Base-by-base conservation (phyloP, 352 stramenopile species). In the Globisporangium irregulare region DNA sequence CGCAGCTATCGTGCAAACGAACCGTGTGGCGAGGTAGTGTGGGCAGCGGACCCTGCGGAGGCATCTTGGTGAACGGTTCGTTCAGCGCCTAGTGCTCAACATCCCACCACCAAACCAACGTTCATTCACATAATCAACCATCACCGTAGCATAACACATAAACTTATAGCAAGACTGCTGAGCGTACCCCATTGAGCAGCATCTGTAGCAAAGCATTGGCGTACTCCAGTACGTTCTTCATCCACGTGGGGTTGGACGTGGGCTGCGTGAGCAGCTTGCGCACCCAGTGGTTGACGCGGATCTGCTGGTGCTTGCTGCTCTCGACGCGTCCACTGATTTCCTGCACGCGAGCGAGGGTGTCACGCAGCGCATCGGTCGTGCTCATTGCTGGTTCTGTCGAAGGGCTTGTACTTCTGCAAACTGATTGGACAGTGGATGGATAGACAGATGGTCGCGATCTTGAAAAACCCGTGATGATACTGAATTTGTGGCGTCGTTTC, bases 61-160 rank as follows among this genome's bases (percentile, higher is more conserved):
- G 80, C 74, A 92, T 86, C 71, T 79, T 88, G 15, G 75, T 76
- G 68, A 92, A 90, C 1, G 79, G 81, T 43, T 87, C 79, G 5
- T 78, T 71, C n/a, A 90, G 25, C 9, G 68, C 60, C 79, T 91
- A 25, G n/a, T 9, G 4, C 14, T 48, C 15, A 9, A n/a, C 27
- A 0, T 32, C 12, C 9, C 12, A 32, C n/a, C 41, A 12, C 20
- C 1, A 46, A 20, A 64, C 32, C 34, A n/a, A 34, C 15, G 15
- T 64, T 38, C 22, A 29, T 62, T 3, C 25, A 20, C 6, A 61
- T 7, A 53, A n/a, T 14, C 54, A 24, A 14, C 25, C 7, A 54
- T 27, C 22, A 10, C 8, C 22, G 24, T 18, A 60, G 0, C 25
- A 50, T 50, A 1, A 0, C 32, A 4, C 1, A 20, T 22, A 14